Base-by-base conservation (phyloP, 768 basidiomycete species). In the Tricholoma flavovirens region DNA sequence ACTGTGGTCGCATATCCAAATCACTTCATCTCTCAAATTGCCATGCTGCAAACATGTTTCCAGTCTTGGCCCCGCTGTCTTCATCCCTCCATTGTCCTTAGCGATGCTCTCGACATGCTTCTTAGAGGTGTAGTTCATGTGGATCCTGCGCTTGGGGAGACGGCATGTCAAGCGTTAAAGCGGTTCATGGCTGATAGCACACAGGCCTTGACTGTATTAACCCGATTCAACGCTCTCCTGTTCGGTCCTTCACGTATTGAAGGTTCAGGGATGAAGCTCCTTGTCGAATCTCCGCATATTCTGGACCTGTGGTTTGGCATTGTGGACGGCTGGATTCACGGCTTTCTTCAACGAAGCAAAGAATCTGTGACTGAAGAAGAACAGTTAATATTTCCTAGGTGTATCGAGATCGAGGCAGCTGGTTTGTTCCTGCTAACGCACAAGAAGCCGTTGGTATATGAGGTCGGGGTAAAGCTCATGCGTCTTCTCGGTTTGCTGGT, bases 31-130 rank as follows among this genome's bases (percentile, higher is more conserved):
- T 77, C 89, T 0, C 83, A 86, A 55, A 83, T 97, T 62, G 80
- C 75, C 51, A 75, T 94, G 32, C 76, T 95, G 4, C 82, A 87
- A 61, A 82, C 86, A 0, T 84, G 87, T 64, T 88, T 93, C 68
- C 86, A 88, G 57, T 81, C 89, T 5, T 88, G 93, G 84, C 94
- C 94, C 0, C 83, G 94, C 2, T 88, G 84, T 62, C 75, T 93
- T 42, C 82, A 86, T 17, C 70, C 77, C 2, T 74, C 78, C 4
- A 73, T 82, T 30, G 63, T 81, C 42, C 67, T 87, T 49, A 66
- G 76, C 10, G 86, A 87, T 42, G 81, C 84, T 0, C 76, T 92
- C 51, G 87, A 92, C 60, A 84, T 92, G 77, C 80, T 95, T 22
- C 75, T 94, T 46, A 81, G 84, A 32, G 90, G 88, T 1, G 80